phyloP scores from a whole-genome alignment of 192 early-diverging fungal species.

The Coemansia sp. region DNA sequence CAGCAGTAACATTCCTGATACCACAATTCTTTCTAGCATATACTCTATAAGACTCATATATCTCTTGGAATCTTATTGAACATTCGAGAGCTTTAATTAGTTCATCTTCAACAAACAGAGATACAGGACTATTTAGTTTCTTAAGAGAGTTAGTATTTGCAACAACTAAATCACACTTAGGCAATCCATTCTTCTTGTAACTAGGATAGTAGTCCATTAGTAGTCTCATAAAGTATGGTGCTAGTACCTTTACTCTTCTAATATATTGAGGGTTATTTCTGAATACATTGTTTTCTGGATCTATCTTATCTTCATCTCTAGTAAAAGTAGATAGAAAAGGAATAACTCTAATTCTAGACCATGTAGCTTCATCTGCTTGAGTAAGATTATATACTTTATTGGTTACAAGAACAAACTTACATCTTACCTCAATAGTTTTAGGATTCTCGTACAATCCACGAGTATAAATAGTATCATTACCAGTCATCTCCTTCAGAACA shows the following conservation, averaged over 20 bases:
- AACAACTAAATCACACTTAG: conserved; percentile 6
- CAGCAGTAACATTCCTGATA: too few relatives aligned
- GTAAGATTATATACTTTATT: conserved; percentile 22
- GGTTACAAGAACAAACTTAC: conserved; percentile 28
- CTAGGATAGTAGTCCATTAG: conserved; percentile 12
- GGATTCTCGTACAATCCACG: conserved; percentile 11
- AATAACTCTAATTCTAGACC: conserved; percentile 25
- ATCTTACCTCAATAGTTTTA: conserved; percentile 16
- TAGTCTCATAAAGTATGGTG: conserved; percentile 15
- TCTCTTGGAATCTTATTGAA: too few relatives aligned
- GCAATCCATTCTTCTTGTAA: conserved; percentile 16
- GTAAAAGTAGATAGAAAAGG: conserved; percentile 17
- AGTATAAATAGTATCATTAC: conserved; percentile 29
- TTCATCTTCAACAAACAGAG: conserved; percentile 16
- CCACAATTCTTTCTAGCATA: too few relatives aligned
- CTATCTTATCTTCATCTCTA: conserved; percentile 7
- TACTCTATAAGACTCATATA: too few relatives aligned
- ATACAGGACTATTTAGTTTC: conserved; percentile 13
- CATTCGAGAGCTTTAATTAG: too few relatives aligned
- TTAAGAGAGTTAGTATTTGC: conserved; percentile 9
- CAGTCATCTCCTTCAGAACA: conserved; percentile 18
- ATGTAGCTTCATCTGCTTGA: conserved; percentile 22
- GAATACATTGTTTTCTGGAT: neutral
- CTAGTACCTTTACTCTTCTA: conserved; percentile 4
- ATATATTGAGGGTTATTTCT: conserved; percentile 3